phyloP scores from a whole-genome alignment of 257 asterid species.

The Fraxinus quadrangulata region DNA sequence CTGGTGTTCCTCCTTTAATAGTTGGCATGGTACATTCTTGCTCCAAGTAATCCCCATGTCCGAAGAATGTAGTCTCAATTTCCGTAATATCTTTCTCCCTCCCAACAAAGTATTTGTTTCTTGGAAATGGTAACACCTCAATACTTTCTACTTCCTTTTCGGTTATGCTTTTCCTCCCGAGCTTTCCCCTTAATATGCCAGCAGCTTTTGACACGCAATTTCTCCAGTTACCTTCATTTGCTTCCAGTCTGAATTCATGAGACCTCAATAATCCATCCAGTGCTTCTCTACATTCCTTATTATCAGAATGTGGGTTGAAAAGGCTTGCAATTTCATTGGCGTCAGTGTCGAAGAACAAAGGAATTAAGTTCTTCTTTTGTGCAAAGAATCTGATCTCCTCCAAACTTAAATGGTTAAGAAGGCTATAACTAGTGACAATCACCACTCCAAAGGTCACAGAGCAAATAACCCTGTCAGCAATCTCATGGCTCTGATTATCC shows the following conservation, averaged over 20 bases:
- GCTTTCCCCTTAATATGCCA: conserved; percentile 57
- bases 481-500: conserved; percentile 83
- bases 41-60: conserved; percentile 37
- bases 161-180: conserved; percentile 69
- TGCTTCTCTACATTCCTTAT: conserved; percentile 60
- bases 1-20: conserved; percentile 33
- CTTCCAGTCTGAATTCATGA: conserved; percentile 65
- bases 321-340: conserved; percentile 40
- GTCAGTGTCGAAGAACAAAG: conserved; percentile 69
- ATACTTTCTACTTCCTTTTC: conserved; percentile 47
- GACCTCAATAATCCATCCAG: conserved; percentile 60
- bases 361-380: conserved; percentile 64
- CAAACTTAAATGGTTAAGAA: conserved; percentile 45
- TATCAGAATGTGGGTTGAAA: conserved; percentile 41
- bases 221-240: conserved; percentile 72
- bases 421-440: conserved; percentile 57
- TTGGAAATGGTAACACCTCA: conserved; percentile 54
- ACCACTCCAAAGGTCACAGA: conserved; percentile 72
- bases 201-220: conserved; percentile 60
- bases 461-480: conserved; percentile 83
- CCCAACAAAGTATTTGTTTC: conserved; percentile 50
- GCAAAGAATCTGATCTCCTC: conserved; percentile 50
- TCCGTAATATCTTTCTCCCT: conserved; percentile 70
- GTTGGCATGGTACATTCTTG: conserved; percentile 32
- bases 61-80: conserved; percentile 62